Conservation (phyloP, 73 alveolate species). For the Paraurostyla sp. region DNA sequence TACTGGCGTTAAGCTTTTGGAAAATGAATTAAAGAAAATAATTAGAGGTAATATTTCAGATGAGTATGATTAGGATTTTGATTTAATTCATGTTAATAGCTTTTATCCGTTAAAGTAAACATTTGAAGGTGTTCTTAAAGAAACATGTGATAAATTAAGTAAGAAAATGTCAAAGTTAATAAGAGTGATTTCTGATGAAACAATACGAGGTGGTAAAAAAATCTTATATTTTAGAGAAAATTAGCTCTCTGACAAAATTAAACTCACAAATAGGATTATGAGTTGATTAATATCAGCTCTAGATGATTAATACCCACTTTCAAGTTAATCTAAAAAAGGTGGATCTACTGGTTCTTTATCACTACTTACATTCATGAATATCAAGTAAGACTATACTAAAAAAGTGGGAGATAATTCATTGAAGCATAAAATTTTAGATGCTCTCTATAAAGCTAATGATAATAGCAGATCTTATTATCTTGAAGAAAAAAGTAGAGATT, state of each 20-base stretch:
- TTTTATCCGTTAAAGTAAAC: conserved; percentile 12
- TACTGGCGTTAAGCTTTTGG: not conserved
- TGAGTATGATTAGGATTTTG: not conserved
- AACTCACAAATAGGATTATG: conserved; percentile 18
- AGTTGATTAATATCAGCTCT: conserved; percentile 13
- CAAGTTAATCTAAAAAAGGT: not conserved
- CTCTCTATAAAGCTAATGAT: conserved; percentile 40
- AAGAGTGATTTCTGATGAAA: conserved; percentile 22
- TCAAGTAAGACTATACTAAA: not conserved
- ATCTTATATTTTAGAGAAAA: not conserved
- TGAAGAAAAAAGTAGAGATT: conserved; percentile 45
- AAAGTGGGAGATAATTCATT: not conserved
- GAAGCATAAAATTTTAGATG: conserved; percentile 37
- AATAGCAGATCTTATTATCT: conserved; percentile 46
- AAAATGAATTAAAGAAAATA: not conserved
- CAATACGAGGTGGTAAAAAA: conserved; percentile 11
- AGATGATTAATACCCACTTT: not conserved
- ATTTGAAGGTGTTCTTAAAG: conserved; percentile 10
- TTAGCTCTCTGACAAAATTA: conserved; percentile 31
- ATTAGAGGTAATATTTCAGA: conserved; percentile 1
- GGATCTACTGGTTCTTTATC: not conserved
- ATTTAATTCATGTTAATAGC: conserved; percentile 24
- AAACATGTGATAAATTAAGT: not conserved
- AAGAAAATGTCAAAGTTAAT: conserved; percentile 14
- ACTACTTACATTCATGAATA: conserved; percentile 27